Base-by-base conservation (phyloP, 345 rosid species). In the Gynandropsis gynandra region DNA sequence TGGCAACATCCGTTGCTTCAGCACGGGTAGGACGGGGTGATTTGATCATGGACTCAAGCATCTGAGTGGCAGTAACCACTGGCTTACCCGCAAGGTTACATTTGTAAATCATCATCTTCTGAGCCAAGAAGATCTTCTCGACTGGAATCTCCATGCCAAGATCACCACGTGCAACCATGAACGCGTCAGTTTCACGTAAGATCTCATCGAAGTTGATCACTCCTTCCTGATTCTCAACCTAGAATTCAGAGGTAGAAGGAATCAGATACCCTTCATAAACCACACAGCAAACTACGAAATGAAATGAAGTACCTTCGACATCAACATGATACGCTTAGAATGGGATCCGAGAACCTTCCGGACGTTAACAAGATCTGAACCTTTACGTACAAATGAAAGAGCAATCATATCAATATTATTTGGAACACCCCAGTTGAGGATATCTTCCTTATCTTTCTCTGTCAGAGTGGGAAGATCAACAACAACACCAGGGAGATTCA, bases 101-200 rank as follows among this genome's bases (percentile, higher is more conserved):
- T 69, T 87, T 84, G 81, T 87, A 87, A 57, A 87, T 87, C 96
- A 87, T 87, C 96, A 87, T 72, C 74, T 87, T 87, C 32, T 87
- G 95, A 15, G 95, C 96, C 58, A 84, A 70, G 77, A 84, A 87
- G 43, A 87, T 87, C 81, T 87, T 87, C 81, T 87, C 95, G 16
- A 87, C 80, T 1, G 95, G 96, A 70, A 87, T 87, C 68, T 87
- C 96, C 96, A 84, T 82, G 46, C 96, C 90, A 5, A 87, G 84
- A 71, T 87, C 96, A 60, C 96, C 94, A 71, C 90, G 90, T 31
- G 95, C 96, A 78, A 88, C 96, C 95, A 88, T 88, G 76, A 76
- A 88, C 0, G 96, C 75, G 58, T 88, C 95, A 7, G 96, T 88
- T 71, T 88, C 96, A 34, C 88, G 87, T 71, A 88, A 55, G 51